Evolutionary conservation across 2,329 filamentous ascomycete genomes (phyloP), one percentile per base, ranked within the genome.

Genomic region (Pochonia chlamydosporia): DNA sequence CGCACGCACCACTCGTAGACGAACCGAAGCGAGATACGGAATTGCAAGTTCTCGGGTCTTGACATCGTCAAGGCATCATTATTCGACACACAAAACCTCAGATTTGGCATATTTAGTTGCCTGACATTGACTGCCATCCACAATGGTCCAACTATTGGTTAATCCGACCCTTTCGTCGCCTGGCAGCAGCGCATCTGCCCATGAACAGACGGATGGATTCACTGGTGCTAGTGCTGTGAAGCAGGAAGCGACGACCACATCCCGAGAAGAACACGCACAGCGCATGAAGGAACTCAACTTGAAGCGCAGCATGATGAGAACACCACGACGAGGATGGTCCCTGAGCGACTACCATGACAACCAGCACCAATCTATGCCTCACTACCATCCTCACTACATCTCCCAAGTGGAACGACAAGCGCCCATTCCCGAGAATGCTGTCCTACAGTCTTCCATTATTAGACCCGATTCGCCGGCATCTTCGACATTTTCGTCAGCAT

Each of bases 251-350:
- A 46, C 31, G 42, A 49, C 60, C 28, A 63, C 67, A 58, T 63
- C 61, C 40, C 59, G 66, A 25, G 71, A 75, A 48, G 73, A 75
- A 44, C 66, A 72, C 47, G 58, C 57, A 16, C 59, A 62, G 33
- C 65, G 63, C 51, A 60, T 66, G 47, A 64, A 60, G 47, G 70
- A 74, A 46, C 57, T 69, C 18, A 64, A 57, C 52, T 57, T 61
- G 39, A 63, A 65, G 54, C 64, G 65, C 26, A 60, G 58, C 14
- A 49, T 61, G 49, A 65, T 67, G 54, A 66, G 66, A 41, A 53
- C 64, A 6, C 72, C 73, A 2, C 63, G 71, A 36, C 67, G 73
- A 35, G 71, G 73, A 14, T 73, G 71, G 59, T 74, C 73, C 26
- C 65, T 72, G 57, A 68, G 69, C 37, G 71, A 76, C 35, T 72